Conservation (phyloP, 1,139 yeast genomes). For the Geotrichum phurueaensis region DNA sequence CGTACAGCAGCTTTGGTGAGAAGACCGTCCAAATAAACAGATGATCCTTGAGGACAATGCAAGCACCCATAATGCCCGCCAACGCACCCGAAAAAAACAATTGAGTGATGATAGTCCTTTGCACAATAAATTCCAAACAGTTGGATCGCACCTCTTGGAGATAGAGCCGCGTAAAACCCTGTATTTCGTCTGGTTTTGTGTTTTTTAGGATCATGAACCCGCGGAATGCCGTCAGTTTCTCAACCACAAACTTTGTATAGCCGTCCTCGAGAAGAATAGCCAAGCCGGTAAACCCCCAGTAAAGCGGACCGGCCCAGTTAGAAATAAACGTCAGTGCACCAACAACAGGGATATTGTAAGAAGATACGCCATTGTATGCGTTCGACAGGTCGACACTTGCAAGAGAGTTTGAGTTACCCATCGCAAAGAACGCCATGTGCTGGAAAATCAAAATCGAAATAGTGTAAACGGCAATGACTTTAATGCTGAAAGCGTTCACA, state of each 20-base stretch:
- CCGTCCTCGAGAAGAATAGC: conserved; percentile 41
- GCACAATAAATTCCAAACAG: conserved; percentile 27
- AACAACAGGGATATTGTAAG: conserved; percentile 64
- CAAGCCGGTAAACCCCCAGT: conserved; percentile 62
- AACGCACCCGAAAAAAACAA: conserved; percentile 59
- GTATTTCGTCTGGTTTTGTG: background rate
- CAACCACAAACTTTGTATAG: conserved; percentile 18
- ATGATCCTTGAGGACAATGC: conserved; percentile 72
- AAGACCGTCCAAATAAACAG: conserved; percentile 96
- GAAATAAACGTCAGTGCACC: conserved; percentile 74
- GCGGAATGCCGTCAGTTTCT: background rate
- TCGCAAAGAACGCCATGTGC: conserved; percentile 72
- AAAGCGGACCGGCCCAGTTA: conserved; percentile 80
- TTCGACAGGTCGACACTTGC: conserved; percentile 87
- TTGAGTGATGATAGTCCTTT: conserved; percentile 33
- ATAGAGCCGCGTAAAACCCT: background rate
- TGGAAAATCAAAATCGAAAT: conserved; percentile 44
- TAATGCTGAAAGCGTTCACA: conserved; percentile 12
- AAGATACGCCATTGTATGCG: conserved; percentile 79
- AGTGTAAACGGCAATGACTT: conserved; percentile 23
- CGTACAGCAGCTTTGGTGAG: conserved; percentile 82
- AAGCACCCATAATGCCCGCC: conserved; percentile 55
- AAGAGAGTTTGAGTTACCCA: conserved; percentile 87
- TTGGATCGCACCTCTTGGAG: background rate
- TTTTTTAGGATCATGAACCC: background rate